These are phyloP conservation scores for Conticribra guillardii DNA, from an alignment of 108 stramenopile species.

Conservation along the genomic window DNA sequence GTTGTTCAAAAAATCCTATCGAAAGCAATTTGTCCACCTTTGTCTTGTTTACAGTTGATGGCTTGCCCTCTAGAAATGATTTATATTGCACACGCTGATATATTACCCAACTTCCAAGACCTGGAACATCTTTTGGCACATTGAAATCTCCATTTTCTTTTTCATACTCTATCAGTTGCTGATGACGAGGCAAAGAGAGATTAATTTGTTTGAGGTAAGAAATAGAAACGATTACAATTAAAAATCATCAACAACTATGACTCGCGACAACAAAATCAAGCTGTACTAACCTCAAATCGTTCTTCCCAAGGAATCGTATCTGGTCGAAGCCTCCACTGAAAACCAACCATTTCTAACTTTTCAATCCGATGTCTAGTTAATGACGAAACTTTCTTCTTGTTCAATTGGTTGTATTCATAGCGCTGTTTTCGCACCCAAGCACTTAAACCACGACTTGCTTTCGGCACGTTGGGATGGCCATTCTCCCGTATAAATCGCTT, in stretches of 20 bases:
- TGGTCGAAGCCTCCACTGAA: neutral
- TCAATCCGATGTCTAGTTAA: neutral
- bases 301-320: neutral
- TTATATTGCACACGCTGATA: neutral
- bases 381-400: slow-evolving; percentile 1
- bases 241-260: too few relatives aligned
- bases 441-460: neutral
- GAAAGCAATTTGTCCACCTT: neutral
- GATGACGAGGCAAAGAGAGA: neutral
- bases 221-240: too few relatives aligned
- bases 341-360: slow-evolving; percentile 11
- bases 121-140: slow-evolving; percentile 6
- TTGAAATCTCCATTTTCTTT: slow-evolving; percentile 25
- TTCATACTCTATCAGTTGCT: slow-evolving; percentile 18
- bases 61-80: neutral
- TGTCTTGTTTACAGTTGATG: neutral
- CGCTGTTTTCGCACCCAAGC: slow-evolving; percentile 11
- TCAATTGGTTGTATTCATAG: slow-evolving; percentile 15
- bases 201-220: too few relatives aligned
- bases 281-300: slow-evolving; percentile 4
- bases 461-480: slow-evolving; percentile 19
- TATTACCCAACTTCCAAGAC: neutral
- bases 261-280: too few relatives aligned
- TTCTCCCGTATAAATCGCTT: neutral
- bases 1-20: neutral